Evolutionary conservation across 805 yeast species (phyloP).

Genomic region (Cyberlindnera xylosilytica): DNA sequence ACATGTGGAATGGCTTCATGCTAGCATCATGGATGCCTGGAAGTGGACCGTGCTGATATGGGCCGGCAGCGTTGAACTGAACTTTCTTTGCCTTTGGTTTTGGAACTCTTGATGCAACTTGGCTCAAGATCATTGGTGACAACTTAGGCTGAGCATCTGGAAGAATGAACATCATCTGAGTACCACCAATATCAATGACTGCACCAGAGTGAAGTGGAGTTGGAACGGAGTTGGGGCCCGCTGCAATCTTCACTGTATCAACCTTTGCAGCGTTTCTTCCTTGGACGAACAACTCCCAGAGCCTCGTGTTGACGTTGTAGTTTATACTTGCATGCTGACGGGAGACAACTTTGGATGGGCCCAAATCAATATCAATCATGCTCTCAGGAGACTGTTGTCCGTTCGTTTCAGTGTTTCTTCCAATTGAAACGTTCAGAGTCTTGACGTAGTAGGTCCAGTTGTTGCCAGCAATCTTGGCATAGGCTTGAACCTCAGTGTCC

Average conservation of each 20-base stretch:
- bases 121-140: conserved; percentile 36
- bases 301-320: conserved; percentile 68
- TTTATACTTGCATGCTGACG: conserved; percentile 84
- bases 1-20: conserved; percentile 53
- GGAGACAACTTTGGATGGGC: conserved; percentile 96
- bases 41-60: no score
- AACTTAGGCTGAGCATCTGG: conserved; percentile 84
- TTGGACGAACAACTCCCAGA: conserved; percentile 79
- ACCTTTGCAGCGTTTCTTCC: conserved; percentile 95
- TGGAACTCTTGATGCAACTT: conserved; percentile 32
- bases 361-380: conserved; percentile 78
- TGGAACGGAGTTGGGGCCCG: conserved; percentile 44
- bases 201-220: conserved; percentile 80
- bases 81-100: conserved; percentile 25
- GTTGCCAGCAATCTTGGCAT: conserved; percentile 91
- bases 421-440: conserved; percentile 68
- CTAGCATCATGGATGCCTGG: no score
- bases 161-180: conserved; percentile 97
- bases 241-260: conserved; percentile 52
- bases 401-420: conserved; percentile 64
- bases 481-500: conserved; percentile 86
- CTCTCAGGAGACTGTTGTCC: conserved; percentile 15
- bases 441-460: conserved; percentile 95
- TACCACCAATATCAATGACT: conserved; percentile 90
- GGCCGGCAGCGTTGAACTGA: conserved; percentile 1